A percentile compares a stretch with the other conserved stretches of the same genome.
Conservation (phyloP, 345 rosid species). For the Mercurialis annua region DNA sequence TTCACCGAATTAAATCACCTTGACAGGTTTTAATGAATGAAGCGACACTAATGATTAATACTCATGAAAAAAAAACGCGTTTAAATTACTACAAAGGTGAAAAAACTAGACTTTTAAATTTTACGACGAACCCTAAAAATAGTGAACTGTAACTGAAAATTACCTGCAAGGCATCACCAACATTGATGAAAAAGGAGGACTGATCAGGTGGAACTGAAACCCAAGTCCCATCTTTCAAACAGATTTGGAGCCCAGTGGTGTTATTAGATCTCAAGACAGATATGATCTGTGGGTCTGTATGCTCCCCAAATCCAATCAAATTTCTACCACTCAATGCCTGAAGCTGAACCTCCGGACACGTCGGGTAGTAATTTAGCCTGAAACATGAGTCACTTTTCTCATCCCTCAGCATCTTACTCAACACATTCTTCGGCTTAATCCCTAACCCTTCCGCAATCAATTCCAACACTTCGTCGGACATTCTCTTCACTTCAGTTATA, state of each 20-base stretch:
- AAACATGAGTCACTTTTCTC: constrained; percentile 48
- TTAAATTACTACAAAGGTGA: no score
- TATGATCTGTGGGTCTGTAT: constrained; percentile 65
- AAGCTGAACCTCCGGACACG: constrained; percentile 39
- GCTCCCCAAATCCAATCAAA: constrained; percentile 58
- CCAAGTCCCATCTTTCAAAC: constrained; percentile 48
- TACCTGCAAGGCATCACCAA: constrained; percentile 61
- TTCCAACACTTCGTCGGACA: constrained; percentile 28
- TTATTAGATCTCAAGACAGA: constrained; percentile 56
- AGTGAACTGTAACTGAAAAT: no score
- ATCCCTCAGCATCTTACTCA: constrained; percentile 30
- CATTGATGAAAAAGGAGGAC: constrained; percentile 44
- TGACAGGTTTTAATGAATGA: no score
- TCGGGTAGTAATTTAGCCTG: constrained; percentile 55
- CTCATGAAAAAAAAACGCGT: no score
- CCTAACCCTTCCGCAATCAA: constrained; percentile 35
- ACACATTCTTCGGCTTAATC: constrained; percentile 27
- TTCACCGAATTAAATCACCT: no score
- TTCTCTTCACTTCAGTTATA: constrained; percentile 29
- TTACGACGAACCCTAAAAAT: no score
- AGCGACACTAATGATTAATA: no score
- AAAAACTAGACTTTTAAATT: no score
- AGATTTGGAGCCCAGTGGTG: constrained; percentile 55
- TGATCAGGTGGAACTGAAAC: constrained; percentile 53
- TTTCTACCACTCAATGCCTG: constrained; percentile 37